phyloP scores from a whole-genome alignment of 2,329 filamentous ascomycete genomes.

The Calonectria montana region DNA sequence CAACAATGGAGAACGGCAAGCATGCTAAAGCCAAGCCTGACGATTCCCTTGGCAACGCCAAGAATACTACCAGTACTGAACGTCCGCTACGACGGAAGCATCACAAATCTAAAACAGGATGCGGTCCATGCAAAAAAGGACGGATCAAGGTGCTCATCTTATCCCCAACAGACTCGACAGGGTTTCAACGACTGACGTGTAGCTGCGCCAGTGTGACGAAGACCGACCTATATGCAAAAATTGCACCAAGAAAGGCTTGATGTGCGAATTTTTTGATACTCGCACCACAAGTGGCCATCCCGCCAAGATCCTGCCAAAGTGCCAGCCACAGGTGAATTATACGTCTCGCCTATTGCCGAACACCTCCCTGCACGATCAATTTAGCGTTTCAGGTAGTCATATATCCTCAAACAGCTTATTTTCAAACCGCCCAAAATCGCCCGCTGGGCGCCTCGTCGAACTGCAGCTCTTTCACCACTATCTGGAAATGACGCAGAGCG shows the following conservation, averaged over 20 bases:
- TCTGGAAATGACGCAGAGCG: background rate
- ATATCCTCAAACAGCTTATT: background rate
- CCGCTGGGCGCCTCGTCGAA: background rate
- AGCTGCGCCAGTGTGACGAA: constrained; percentile 9
- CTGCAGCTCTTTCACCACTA: constrained; percentile 4
- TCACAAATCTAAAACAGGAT: constrained; percentile 12
- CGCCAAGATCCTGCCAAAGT: background rate
- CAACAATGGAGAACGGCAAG: background rate
- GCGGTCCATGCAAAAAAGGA: background rate
- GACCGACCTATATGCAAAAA: background rate
- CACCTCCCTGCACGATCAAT: background rate
- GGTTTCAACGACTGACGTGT: background rate
- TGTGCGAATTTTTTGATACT: background rate
- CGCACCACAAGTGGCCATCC: background rate
- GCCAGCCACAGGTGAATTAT: background rate
- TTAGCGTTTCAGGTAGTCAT: background rate
- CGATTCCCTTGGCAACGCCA: background rate
- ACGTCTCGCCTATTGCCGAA: too few species aligned
- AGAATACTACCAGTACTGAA: background rate
- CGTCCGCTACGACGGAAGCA: background rate
- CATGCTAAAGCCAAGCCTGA: background rate
- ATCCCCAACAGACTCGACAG: too few species aligned
- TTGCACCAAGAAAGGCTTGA: constrained; percentile 1
- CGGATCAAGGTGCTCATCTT: constrained; percentile 2
- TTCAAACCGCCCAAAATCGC: background rate